Evolutionary conservation across 495 filamentous ascomycete genomes (phyloP), one percentile per base, ranked within the genome.

Genomic region (Penicillium dipodomyicola): DNA sequence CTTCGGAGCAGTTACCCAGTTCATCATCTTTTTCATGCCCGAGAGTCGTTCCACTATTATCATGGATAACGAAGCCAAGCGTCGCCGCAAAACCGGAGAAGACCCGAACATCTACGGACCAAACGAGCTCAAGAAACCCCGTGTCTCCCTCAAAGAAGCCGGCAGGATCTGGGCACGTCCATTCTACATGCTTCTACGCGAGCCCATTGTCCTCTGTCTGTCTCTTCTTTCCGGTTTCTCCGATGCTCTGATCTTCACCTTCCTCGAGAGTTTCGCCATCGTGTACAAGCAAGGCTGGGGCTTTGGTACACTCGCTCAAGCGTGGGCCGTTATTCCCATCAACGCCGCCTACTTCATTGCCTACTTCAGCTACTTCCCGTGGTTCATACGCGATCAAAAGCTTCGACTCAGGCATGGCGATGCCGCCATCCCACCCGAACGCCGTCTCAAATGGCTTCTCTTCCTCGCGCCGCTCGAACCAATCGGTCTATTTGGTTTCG

Each of bases 171-270:
- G 85, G 87, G 60, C 77, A 17, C 82, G 88, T 23, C 87, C 88
- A 4, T 90, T 91, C 75, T 74, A 80, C 54, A 91, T 91, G 85
- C 85, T 90, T 61, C 44, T 87, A 2, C 83, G 79, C 6, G 88
- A 91, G 64, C 87, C 87, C 2, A 90, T 91, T 56, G 87, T 91
- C 8, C 70, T 89, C 7, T 79, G 75, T 14, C 72, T 91, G 6
- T 89, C 87, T 1, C 74, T 89, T 9, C 83, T 91, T 27, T 85
- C 81, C 39, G 88, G 88, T 25, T 89, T 90, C 75, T 83, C 80
- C 42, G 88, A 90, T 56, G 86, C 87, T 19, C 77, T 91, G n/a
- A 87, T 91, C 65, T 90, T 90, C 76, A 89, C 83, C 69, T 87
- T 88, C 73, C 80, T 89, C 49, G 82, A 89, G 65, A 83, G 82